Evolutionary conservation across 768 basidiomycete genomes (phyloP).

Genomic region (Boletus rubroflammeus): DNA sequence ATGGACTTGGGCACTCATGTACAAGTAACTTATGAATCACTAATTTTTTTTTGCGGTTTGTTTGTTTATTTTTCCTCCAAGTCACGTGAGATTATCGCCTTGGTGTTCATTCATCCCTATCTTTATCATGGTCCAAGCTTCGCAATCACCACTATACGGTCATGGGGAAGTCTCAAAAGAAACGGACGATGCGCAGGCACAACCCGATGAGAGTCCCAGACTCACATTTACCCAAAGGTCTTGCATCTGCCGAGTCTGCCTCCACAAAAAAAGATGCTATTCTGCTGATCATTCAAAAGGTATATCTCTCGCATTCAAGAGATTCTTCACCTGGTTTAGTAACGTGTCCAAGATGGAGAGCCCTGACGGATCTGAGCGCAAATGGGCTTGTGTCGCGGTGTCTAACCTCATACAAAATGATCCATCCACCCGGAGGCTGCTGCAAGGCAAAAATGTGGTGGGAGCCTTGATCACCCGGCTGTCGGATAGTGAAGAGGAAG

Average conservation of each 20-base stretch:
- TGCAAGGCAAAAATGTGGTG: constrained; percentile 90
- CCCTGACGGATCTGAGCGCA: constrained; percentile 73
- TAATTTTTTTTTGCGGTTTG: constrained; percentile 18
- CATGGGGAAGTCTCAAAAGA: constrained; percentile 96
- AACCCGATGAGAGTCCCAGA: constrained; percentile 95
- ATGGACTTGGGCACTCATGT: constrained; percentile 13
- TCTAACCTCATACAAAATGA: constrained; percentile 95
- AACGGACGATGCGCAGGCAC: constrained; percentile 77
- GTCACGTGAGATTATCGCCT: constrained; percentile 9
- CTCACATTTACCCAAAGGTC: constrained; percentile 81
- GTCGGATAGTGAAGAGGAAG: constrained; percentile 87
- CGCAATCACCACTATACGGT: not conserved
- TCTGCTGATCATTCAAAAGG: constrained; percentile 89
- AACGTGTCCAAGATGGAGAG: constrained; percentile 59
- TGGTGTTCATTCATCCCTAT: not conserved
- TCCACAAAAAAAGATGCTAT: constrained; percentile 77
- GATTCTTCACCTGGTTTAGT: not conserved
- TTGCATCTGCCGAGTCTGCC: constrained; percentile 66
- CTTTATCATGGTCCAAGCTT: not conserved
- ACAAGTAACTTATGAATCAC: constrained; percentile 22
- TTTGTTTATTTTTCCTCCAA: too few species aligned
- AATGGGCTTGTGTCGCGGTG: constrained; percentile 97
- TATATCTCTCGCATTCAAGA: constrained; percentile 27
- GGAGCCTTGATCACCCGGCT: constrained; percentile 82
- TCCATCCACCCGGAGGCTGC: constrained; percentile 81